phyloP scores from a whole-genome alignment of 768 basidiomycete genomes.

The Podaxis mareebaensis region DNA sequence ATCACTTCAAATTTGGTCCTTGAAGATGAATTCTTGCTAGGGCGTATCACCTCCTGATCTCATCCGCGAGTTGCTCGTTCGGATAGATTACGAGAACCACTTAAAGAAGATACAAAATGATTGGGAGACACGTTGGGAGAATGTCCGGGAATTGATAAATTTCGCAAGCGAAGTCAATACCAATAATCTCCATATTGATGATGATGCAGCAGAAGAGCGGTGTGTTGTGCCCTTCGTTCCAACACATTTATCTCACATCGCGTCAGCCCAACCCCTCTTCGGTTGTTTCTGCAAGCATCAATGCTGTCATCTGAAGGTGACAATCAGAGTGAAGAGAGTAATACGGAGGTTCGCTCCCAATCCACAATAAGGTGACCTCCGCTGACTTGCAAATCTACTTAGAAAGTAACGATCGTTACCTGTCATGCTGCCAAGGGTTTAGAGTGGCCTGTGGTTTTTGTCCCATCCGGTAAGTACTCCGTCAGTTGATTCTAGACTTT shows the following conservation, averaged over 20 bases:
- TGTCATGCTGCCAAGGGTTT: conserved; percentile 91
- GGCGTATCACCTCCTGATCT: conserved; percentile 62
- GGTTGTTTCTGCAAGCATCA: conserved; percentile 74
- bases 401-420: conserved; percentile 85
- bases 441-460: conserved; percentile 90
- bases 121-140: conserved; percentile 79
- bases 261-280: conserved; percentile 52
- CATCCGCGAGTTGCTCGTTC: conserved; percentile 55
- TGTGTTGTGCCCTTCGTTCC: not conserved
- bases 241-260: conserved; percentile 2
- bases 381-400: not conserved
- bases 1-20: not conserved
- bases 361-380: not conserved
- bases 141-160: conserved; percentile 82
- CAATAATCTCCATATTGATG: conserved; percentile 21
- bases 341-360: conserved; percentile 14
- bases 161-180: conserved; percentile 63
- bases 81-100: conserved; percentile 66
- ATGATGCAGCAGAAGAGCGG: conserved; percentile 15
- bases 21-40: conserved; percentile 32
- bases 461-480: conserved; percentile 57
- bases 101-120: conserved; percentile 73
- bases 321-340: conserved; percentile 40
- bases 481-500: not conserved
- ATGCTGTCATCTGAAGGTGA: conserved; percentile 83